phyloP scores from a whole-genome alignment of 768 basidiomycete genomes.

The Boletus pseudo-olivaceus region DNA sequence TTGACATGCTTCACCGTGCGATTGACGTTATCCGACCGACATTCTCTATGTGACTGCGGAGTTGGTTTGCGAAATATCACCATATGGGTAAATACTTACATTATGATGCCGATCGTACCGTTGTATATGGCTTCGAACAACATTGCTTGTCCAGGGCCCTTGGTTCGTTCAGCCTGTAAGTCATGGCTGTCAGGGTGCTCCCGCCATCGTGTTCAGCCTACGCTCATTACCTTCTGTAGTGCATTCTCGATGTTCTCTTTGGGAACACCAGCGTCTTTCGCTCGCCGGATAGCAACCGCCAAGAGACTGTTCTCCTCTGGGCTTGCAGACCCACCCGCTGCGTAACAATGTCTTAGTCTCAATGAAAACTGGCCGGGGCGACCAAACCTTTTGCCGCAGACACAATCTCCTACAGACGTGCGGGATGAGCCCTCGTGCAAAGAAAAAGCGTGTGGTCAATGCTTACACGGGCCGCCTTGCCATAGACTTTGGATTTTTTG shows the following conservation, averaged over 20 bases:
- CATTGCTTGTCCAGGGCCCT: slow-evolving; percentile 46
- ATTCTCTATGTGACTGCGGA: slow-evolving; percentile 41
- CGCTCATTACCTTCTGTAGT: slow-evolving; percentile 45
- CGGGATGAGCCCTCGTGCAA: background rate
- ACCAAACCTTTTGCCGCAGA: slow-evolving; percentile 56
- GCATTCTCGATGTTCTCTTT: slow-evolving; percentile 68
- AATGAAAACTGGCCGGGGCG: background rate
- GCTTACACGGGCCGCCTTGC: slow-evolving; percentile 53
- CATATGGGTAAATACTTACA: slow-evolving; percentile 41
- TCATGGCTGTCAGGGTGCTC: background rate
- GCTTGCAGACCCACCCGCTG: slow-evolving; percentile 56
- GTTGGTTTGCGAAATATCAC: slow-evolving; percentile 15
- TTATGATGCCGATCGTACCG: slow-evolving; percentile 58
- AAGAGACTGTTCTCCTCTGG: slow-evolving; percentile 53
- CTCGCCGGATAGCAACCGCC: slow-evolving; percentile 51
- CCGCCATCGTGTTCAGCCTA: background rate
- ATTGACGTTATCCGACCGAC: slow-evolving; percentile 60
- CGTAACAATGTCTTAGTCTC: background rate
- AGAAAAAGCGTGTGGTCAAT: background rate
- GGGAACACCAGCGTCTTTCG: slow-evolving; percentile 57
- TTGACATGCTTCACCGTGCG: slow-evolving; percentile 58
- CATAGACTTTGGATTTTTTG: slow-evolving; percentile 55
- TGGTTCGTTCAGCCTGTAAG: slow-evolving; percentile 45
- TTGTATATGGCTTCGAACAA: slow-evolving; percentile 60
- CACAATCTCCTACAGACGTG: slow-evolving; percentile 50